Evolutionary conservation across 768 basidiomycete genomes (phyloP), one percentile per base, ranked within the genome.

Genomic region (Punctularia strigosozonata): DNA sequence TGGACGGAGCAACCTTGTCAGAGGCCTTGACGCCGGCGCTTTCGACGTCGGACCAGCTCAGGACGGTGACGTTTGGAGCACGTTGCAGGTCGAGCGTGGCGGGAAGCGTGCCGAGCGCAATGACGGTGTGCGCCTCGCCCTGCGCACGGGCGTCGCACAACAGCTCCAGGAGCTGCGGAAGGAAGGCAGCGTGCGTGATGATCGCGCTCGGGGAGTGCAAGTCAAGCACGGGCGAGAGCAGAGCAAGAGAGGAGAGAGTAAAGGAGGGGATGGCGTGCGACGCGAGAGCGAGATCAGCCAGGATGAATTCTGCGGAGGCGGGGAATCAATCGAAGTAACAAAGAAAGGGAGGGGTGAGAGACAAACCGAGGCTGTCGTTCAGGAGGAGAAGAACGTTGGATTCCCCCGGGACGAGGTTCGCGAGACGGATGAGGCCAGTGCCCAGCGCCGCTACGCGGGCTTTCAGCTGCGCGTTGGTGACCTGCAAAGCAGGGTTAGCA

Each of bases 271-370:
- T 74, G 7, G 77, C 78, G 45, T 76, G 69, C 5, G 74, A 71
- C 2, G 80, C 77, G 31, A 91, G 67, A 1, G 86, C 86, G 20
- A 91, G 66, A 59, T 90, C 87, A 21, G 75, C 65, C 33, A 90
- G 72, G 50, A 89, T 50, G 54, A 83, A 91, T 60, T 83, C 87
- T 85, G 50, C 3, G 22, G 33, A 19, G 28, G 42, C 10, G 33
- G 33, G 12, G 10, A 8, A 20, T 34, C 10, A 34, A 20, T 12
- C 8, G 10, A 19, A 8, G 10, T 12, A 19, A 19, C 10, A 24
- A 15, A 13, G 17, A 31, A 37, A 15, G 38, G 22, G 17, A 36
- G n/a, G n/a, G 13, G 23, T 5, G 38, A 23, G 25, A 13, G 25
- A 53, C 68, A 10, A 46, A 83, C 87, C 86, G 33, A 90, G 62